phyloP scores from a whole-genome alignment of 78 protist genomes.

The Polysphondylium violaceum region DNA sequence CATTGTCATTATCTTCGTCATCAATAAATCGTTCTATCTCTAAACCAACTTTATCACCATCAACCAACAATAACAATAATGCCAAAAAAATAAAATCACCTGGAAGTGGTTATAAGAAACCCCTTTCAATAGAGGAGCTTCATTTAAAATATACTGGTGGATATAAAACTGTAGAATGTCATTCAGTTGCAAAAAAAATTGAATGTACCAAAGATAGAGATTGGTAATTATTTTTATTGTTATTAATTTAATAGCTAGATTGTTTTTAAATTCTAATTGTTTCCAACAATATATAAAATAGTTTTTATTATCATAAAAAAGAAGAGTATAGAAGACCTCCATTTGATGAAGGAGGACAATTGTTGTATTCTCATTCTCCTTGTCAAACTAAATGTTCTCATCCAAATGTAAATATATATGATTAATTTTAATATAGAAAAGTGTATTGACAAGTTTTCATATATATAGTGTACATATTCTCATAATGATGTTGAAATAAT shows the following conservation, averaged over 20 bases:
- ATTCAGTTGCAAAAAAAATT: background rate
- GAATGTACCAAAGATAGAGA: slow-evolving; percentile 68
- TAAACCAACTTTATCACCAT: too few relatives aligned
- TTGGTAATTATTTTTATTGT: slow-evolving; percentile 27
- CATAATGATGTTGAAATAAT: slow-evolving; percentile 73
- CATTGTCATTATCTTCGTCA: too few relatives aligned
- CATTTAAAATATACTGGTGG: slow-evolving; percentile 36
- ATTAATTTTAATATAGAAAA: background rate
- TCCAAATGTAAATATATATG: slow-evolving; percentile 23
- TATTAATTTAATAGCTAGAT: background rate
- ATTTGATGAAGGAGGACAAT: slow-evolving; percentile 8
- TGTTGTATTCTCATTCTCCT: slow-evolving; percentile 22
- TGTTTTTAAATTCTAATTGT: background rate
- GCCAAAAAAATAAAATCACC: too few relatives aligned
- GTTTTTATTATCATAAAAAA: slow-evolving; percentile 65
- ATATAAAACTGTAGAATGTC: slow-evolving; percentile 46
- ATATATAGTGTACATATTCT: slow-evolving; percentile 42
- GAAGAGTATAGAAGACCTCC: slow-evolving; percentile 70
- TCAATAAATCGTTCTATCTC: too few relatives aligned
- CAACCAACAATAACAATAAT: too few relatives aligned
- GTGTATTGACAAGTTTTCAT: background rate
- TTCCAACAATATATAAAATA: background rate
- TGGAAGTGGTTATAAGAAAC: too few relatives aligned
- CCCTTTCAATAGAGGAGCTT: slow-evolving; percentile 1
- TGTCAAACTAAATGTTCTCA: slow-evolving; percentile 41